Evolutionary conservation across 805 yeast genomes (phyloP), one percentile per base, ranked within the genome.

Genomic region (Kodamaea restingae): DNA sequence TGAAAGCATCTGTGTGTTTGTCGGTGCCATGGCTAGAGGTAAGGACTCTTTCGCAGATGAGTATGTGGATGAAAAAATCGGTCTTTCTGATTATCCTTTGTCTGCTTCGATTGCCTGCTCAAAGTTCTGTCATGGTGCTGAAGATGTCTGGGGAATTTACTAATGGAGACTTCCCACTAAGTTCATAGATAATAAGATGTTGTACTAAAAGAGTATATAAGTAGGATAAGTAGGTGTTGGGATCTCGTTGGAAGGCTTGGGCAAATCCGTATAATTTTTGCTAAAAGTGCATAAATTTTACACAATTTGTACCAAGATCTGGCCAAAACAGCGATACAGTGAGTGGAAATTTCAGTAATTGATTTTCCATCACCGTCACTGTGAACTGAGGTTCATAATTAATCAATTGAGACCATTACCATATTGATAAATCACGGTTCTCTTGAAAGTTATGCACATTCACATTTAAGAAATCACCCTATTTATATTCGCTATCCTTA

Each of bases 1-100:
- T 56, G 96, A 93, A 68, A 85, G 95, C 57, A 81, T 93, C 51
- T 93, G 98, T 73, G 97, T 93, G 18, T 93, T 93, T 63, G 97
- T 93, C 34, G 98, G 98, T 58, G 96, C 98, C 34, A 93, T 93
- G 96, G 98, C 98, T 15, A 81, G 97, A 63, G 98, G 98, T 56
- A 84, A 84, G 60, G 98, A 93, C 65, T 88, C 81, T 52, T 93
- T 93, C 64, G 98, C 98, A 17, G 98, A 93, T 62, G 98, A 90
- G 63, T 91, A 63, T 56, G 95, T 91, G 32, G 98, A 93, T 61
- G 98, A 93, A 63, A 93, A 91, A 58, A 84, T 93, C 43, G 97
- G 97, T 52, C 81, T 93, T 41, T 88, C 97, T 25, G 88, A 91
- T 55, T 93, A 90, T 62, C 95, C 98, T 38, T 75, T 93, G 46